Conservation (phyloP, 2,329 filamentous ascomycete species). For the Alternaria arbusti region DNA sequence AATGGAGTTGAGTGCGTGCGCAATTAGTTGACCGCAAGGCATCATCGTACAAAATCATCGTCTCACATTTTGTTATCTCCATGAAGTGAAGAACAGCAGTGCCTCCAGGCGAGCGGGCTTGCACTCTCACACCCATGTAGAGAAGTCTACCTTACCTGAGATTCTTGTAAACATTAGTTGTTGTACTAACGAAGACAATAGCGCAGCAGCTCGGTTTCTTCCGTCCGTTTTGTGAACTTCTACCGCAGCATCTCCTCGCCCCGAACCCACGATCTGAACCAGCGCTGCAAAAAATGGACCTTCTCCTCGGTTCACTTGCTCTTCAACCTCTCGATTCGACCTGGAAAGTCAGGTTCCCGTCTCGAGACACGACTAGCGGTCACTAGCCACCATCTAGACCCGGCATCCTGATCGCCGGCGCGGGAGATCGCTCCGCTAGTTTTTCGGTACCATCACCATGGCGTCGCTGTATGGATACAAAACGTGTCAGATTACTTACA, state of each 20-base stretch:
- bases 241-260: not conserved
- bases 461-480: not conserved
- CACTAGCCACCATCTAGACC: not conserved
- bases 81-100: not conserved
- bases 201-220: not conserved
- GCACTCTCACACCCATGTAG: not conserved
- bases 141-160: fast-evolving
- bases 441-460: not conserved
- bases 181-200: not conserved
- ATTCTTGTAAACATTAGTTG: not conserved
- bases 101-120: not conserved
- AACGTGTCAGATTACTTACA: not conserved
- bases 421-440: not conserved
- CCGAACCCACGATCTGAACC: not conserved
- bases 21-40: not conserved
- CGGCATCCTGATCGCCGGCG: not conserved
- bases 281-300: not conserved
- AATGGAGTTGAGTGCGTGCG: not conserved
- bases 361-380: not conserved
- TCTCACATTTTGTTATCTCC: too few relatives aligned
- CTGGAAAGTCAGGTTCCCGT: not conserved
- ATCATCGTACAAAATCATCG: not conserved
- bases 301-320: not conserved
- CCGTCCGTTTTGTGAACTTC: not conserved
- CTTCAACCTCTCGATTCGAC: not conserved